Evolutionary conservation across 306 rosid genomes (phyloP).

Genomic region (Benincasa hispida): DNA sequence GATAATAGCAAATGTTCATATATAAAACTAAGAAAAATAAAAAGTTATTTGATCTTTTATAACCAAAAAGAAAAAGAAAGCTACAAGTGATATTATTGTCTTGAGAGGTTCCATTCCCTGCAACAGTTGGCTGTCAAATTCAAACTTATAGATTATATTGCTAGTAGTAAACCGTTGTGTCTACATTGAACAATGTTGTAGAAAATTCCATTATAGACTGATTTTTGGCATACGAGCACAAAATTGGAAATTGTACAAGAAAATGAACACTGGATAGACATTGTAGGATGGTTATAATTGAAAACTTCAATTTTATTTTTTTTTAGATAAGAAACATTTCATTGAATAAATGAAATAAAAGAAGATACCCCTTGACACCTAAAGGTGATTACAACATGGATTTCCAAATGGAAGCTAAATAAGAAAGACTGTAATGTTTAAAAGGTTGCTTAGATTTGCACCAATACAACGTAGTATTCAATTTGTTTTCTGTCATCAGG

Average conservation of each 20-base stretch:
- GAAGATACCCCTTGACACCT: too few species aligned
- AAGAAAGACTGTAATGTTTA: too few species aligned
- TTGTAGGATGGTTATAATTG: not conserved
- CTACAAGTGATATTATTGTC: not conserved
- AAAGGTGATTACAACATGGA: too few species aligned
- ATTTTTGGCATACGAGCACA: not conserved
- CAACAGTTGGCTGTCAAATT: not conserved
- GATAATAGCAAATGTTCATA: not conserved
- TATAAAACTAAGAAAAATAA: not conserved
- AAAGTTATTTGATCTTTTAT: not conserved
- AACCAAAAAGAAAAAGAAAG: not conserved
- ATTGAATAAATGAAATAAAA: too few species aligned
- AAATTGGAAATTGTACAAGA: not conserved
- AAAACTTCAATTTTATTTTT: not conserved
- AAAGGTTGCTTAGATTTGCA: too few species aligned
- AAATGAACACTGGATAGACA: not conserved
- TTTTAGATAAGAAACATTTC: too few species aligned
- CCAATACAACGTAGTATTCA: too few species aligned
- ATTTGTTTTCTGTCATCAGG: conserved; percentile 37
- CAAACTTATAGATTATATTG: too few species aligned
- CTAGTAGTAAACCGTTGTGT: not conserved
- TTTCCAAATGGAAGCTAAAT: too few species aligned
- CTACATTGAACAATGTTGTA: not conserved
- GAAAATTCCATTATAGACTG: not conserved
- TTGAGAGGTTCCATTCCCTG: not conserved